A percentile compares a stretch with the other conserved stretches of the same genome.
Conservation (phyloP, 495 filamentous ascomycete genomes). For the Diplogelasinospora grovesii region DNA sequence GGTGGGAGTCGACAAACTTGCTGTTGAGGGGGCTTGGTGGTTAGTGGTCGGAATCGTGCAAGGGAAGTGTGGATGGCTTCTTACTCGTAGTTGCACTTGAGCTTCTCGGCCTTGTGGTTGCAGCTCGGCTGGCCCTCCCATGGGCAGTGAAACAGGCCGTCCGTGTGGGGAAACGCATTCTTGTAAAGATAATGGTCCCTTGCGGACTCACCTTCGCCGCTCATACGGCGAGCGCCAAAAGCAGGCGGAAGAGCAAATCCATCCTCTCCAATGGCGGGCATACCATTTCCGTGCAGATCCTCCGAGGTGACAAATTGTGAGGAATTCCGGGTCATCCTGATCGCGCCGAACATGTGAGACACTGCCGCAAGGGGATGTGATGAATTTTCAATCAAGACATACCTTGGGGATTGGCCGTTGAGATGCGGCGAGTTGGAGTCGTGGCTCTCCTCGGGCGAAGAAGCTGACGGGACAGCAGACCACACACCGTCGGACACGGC, state of each 20-base stretch:
- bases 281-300: slow-evolving; percentile 34
- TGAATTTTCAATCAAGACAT: slow-evolving; percentile 24
- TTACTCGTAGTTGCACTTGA: slow-evolving; percentile 98
- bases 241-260: slow-evolving; percentile 38
- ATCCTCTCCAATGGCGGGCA: slow-evolving; percentile 33
- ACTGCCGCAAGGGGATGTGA: slow-evolving; percentile 6
- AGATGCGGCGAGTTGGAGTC: slow-evolving; percentile 39
- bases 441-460: slow-evolving; percentile 39
- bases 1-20: slow-evolving; percentile 90
- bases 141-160: slow-evolving; percentile 88
- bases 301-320: slow-evolving; percentile 34
- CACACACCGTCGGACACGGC: slow-evolving; percentile 39
- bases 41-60: slow-evolving; percentile 17
- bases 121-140: slow-evolving; percentile 69
- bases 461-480: slow-evolving; percentile 33
- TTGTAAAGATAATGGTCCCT: slow-evolving; percentile 76
- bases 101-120: slow-evolving; percentile 78
- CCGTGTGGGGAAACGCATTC: slow-evolving; percentile 50
- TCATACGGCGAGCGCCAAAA: slow-evolving; percentile 37
- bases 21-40: slow-evolving; percentile 40
- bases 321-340: slow-evolving; percentile 26
- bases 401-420: slow-evolving; percentile 44
- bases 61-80: slow-evolving; percentile 19
- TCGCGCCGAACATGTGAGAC: slow-evolving; percentile 18
- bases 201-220: slow-evolving; percentile 54